A percentile compares a stretch with the other conserved stretches of the same genome.
Conservation (phyloP, 495 filamentous ascomycete species). For the Tuber calosporum region DNA sequence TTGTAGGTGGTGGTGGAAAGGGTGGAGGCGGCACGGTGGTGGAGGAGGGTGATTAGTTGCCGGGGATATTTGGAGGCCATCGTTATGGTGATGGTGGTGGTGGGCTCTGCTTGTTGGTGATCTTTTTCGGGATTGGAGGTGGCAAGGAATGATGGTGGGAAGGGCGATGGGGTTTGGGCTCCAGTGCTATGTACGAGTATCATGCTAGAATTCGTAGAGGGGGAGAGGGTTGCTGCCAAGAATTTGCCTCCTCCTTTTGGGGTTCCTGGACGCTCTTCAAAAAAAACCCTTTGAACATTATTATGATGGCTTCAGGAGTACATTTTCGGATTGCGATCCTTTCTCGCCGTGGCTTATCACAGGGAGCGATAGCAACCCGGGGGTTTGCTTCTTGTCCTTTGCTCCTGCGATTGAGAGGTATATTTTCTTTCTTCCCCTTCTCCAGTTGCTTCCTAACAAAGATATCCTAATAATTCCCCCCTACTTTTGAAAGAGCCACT, state of each 20-base stretch:
- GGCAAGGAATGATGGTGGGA: background rate
- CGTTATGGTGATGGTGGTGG: constrained; percentile 1
- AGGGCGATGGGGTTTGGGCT: background rate
- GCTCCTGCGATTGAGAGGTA: constrained; percentile 5
- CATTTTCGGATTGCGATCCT: background rate
- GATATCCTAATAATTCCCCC: background rate
- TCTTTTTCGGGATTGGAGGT: background rate
- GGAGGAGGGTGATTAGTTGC: constrained; percentile 14
- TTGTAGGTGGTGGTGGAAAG: constrained; percentile 42
- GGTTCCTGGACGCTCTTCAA: background rate
- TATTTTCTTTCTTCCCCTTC: constrained; percentile 9
- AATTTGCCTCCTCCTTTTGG: background rate
- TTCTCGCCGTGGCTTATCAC: background rate
- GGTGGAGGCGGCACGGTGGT: constrained; percentile 43
- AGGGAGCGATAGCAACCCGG: background rate
- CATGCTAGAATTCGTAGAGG: background rate
- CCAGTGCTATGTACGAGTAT: constrained; percentile 3
- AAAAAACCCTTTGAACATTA: background rate
- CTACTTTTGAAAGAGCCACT: constrained; percentile 42
- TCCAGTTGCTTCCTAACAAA: constrained; percentile 12
- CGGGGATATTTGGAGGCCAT: constrained; percentile 8
- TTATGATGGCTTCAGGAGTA: background rate
- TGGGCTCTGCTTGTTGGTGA: background rate
- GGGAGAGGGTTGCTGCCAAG: constrained; percentile 24
- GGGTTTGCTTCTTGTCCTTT: constrained; percentile 4